Conservation (phyloP, 495 filamentous ascomycete species). For the Talaromyces proteolyticus region DNA sequence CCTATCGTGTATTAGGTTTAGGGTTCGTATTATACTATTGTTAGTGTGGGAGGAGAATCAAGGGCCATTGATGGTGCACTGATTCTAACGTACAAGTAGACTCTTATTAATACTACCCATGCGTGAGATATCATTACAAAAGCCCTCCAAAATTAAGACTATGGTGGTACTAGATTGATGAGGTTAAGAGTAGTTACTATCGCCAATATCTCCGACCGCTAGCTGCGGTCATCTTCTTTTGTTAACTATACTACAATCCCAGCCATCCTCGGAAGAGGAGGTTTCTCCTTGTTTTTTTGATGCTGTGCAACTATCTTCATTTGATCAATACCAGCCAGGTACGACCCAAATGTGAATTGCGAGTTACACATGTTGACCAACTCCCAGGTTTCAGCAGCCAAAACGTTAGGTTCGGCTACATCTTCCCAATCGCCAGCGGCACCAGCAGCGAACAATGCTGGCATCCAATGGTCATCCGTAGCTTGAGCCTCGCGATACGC, state of each 20-base stretch:
- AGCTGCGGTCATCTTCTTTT: too few species aligned
- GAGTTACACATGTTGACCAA: constrained; percentile 61
- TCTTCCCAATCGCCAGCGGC: constrained; percentile 45
- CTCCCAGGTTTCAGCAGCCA: constrained; percentile 59
- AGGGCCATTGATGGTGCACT: neutral
- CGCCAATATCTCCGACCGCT: too few species aligned
- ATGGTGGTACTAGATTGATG: neutral
- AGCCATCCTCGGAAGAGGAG: neutral
- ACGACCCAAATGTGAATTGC: constrained; percentile 44
- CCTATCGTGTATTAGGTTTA: neutral
- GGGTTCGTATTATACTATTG: neutral
- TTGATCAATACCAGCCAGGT: neutral
- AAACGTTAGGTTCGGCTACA: constrained; percentile 24
- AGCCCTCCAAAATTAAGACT: neutral
- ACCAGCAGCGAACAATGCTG: constrained; percentile 51
- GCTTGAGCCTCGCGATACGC: constrained; percentile 56
- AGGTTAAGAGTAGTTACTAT: too few species aligned
- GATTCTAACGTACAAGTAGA: neutral
- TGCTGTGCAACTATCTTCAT: neutral
- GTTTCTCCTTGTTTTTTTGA: neutral
- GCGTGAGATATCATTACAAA: neutral
- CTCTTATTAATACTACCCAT: neutral
- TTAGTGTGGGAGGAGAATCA: neutral
- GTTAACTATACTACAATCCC: neutral
- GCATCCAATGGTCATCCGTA: constrained; percentile 61